These are phyloP conservation scores for Clarireedia homoeocarpa DNA, from an alignment of 2,329 filamentous ascomycete species.

Conservation along the genomic window DNA sequence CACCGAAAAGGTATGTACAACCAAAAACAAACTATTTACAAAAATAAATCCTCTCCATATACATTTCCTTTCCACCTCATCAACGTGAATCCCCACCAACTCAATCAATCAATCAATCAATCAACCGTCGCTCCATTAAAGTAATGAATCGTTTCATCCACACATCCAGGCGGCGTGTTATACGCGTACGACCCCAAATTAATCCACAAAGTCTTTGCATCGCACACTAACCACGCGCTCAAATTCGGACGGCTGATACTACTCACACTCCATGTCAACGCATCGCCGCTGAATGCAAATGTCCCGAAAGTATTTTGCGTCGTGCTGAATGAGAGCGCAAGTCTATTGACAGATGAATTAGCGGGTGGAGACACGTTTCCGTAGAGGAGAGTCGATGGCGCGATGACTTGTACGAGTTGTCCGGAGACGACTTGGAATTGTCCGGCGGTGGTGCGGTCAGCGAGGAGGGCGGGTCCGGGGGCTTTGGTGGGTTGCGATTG, in stretches of 20 bases:
- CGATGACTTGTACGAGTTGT: conserved; percentile 44
- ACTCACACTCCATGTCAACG: conserved; percentile 44
- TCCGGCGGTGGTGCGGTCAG: conserved; percentile 44
- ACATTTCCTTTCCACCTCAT: neutral
- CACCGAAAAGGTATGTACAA: conserved; percentile 5
- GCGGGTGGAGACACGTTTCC: conserved; percentile 17
- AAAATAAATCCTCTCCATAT: neutral
- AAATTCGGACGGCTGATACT: conserved; percentile 45
- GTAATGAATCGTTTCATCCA: conserved; percentile 47
- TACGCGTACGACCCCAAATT: conserved; percentile 53
- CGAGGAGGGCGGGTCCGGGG: conserved; percentile 43
- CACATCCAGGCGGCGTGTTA: conserved; percentile 48
- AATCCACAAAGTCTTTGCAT: conserved; percentile 43
- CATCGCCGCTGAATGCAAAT: conserved; percentile 51
- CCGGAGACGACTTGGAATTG: conserved; percentile 49
- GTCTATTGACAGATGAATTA: conserved; percentile 38
- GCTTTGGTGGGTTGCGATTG: conserved; percentile 38
- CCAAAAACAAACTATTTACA: neutral
- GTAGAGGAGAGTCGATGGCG: conserved; percentile 20
- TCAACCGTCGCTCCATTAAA: conserved; percentile 34
- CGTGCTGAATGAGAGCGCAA: conserved; percentile 43
- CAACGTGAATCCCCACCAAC: neutral
- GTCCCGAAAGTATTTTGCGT: conserved; percentile 46
- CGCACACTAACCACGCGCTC: conserved; percentile 52
- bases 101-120: neutral